These are phyloP conservation scores for Nicotiana noctiflora DNA, from an alignment of 257 asterid species.

Conservation along the genomic window DNA sequence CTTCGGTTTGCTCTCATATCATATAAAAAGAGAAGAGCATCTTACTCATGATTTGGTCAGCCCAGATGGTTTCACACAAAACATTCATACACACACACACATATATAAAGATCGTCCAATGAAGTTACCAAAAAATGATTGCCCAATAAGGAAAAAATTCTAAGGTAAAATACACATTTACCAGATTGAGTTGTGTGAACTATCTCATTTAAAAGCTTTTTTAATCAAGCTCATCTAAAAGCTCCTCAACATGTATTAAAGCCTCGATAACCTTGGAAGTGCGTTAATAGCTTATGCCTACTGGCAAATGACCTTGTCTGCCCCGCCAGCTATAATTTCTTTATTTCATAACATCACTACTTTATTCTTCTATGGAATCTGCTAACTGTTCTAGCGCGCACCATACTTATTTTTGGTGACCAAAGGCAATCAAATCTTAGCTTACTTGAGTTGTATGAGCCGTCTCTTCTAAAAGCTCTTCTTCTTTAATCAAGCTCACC, in stretches of 20 bases:
- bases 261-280: neutral
- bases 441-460: neutral
- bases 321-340: neutral
- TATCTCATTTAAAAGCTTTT: neutral
- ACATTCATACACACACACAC: no score
- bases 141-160: no score
- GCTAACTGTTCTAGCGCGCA: no score
- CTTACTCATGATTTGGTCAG: no score
- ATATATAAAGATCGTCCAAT: no score
- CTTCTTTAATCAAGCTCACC: neutral
- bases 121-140: no score
- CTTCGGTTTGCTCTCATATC: neutral
- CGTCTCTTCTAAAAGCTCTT: neutral
- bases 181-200: neutral
- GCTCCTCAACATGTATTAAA: neutral
- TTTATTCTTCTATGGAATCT: no score
- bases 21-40: no score
- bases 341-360: neutral
- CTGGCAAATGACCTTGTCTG: neutral
- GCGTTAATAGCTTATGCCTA: neutral
- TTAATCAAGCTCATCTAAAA: neutral
- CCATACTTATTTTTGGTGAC: no score
- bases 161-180: no score
- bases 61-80: no score
- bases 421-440: no score